These are phyloP conservation scores for Pythium periplocum DNA, from an alignment of 352 stramenopile species.

Conservation along the genomic window DNA sequence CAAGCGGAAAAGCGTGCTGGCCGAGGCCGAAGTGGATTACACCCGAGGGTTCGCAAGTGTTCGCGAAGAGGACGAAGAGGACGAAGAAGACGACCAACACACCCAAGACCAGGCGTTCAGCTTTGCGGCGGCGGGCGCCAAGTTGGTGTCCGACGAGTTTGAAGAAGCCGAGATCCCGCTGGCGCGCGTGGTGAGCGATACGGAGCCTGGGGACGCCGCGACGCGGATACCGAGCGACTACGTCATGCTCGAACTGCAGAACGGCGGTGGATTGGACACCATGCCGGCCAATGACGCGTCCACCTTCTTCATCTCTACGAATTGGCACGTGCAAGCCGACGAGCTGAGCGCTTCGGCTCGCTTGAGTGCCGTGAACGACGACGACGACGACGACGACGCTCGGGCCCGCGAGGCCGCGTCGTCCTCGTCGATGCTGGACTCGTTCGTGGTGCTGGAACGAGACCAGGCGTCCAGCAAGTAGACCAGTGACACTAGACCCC, in stretches of 20 bases:
- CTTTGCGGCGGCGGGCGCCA: constrained; percentile 19
- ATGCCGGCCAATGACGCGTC: constrained; percentile 28
- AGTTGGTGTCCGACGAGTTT: constrained; percentile 25
- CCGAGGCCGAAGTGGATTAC: background rate
- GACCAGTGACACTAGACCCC: too few relatives aligned
- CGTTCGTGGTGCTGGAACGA: constrained; percentile 68
- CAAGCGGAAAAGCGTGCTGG: background rate
- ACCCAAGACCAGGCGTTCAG: constrained; percentile 10
- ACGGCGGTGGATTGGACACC: constrained; percentile 42
- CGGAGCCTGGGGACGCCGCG: constrained; percentile 10
- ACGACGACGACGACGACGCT: too few relatives aligned
- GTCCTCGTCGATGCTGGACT: constrained; percentile 37
- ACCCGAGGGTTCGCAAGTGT: background rate
- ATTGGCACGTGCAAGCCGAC: constrained; percentile 71
- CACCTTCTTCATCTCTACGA: constrained; percentile 80
- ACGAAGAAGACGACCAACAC: background rate
- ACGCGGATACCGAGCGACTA: constrained; percentile 59
- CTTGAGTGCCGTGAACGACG: background rate
- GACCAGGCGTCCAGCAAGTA: too few relatives aligned
- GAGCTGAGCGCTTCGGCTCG: constrained; percentile 72
- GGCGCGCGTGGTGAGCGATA: constrained; percentile 41
- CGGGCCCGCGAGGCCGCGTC: too few relatives aligned
- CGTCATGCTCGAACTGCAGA: constrained; percentile 78
- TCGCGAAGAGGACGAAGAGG: background rate
- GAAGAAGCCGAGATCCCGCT: constrained; percentile 42